Conservation (phyloP, 2,329 filamentous ascomycete genomes). For the Ascosphaera apis region DNA sequence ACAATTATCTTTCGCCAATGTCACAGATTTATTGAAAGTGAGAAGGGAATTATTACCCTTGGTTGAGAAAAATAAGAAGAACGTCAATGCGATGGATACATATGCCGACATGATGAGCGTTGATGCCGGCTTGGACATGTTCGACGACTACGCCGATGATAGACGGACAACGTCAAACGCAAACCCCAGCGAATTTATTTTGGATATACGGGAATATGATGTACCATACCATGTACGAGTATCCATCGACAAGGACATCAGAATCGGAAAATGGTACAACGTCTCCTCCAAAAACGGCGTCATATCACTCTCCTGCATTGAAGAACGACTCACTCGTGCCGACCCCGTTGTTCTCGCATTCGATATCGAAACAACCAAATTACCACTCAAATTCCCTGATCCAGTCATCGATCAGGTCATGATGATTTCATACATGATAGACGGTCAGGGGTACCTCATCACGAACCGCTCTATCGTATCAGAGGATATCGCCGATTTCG, state of each 20-base stretch:
- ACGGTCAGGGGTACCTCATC: constrained; percentile 91
- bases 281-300: constrained; percentile 84
- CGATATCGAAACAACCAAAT: constrained; percentile 94
- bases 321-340: constrained; percentile 68
- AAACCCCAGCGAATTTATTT: constrained; percentile 89
- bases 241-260: constrained; percentile 90
- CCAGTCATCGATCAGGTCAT: constrained; percentile 88
- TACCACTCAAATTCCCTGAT: constrained; percentile 91
- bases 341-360: constrained; percentile 98
- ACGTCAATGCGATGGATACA: constrained; percentile 89
- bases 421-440: constrained; percentile 99
- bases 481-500: constrained; percentile 91
- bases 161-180: constrained; percentile 54
- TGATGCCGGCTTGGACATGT: constrained; percentile 75
- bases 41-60: constrained; percentile 67
- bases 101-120: constrained; percentile 84
- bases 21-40: constrained; percentile 64
- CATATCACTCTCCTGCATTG: constrained; percentile 61
- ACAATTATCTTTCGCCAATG: constrained; percentile 68
- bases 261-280: constrained; percentile 91
- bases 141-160: constrained; percentile 75
- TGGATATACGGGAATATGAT: constrained; percentile 98
- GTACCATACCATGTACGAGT: constrained; percentile 98
- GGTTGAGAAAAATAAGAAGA: constrained; percentile 91
- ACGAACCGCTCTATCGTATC: constrained; percentile 96